A percentile compares a stretch with the other conserved stretches of the same genome.
phyloP scores from a whole-genome alignment of 2,329 filamentous ascomycete species.

The Colletotrichum sp. region DNA sequence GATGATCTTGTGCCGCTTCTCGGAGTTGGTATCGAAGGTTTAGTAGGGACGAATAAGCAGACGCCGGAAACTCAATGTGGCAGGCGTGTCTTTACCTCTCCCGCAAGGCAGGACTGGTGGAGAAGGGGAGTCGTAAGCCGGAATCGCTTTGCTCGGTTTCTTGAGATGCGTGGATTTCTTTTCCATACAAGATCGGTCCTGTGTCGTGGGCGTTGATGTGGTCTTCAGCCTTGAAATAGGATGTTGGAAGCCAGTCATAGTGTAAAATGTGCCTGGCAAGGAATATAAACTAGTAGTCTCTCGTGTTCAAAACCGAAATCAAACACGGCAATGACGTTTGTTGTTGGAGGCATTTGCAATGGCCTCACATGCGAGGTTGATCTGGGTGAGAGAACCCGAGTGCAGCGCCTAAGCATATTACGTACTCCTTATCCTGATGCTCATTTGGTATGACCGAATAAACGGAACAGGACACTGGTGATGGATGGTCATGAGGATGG shows the following conservation, averaged over 20 bases:
- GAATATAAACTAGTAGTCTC: not conserved
- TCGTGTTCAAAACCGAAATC: accelerated
- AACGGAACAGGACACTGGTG: not conserved
- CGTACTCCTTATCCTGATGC: no score
- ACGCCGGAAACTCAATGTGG: not conserved
- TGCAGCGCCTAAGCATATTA: no score
- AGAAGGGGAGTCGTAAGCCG: not conserved
- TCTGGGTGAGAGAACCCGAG: accelerated
- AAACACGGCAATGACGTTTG: not conserved
- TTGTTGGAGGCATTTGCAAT: not conserved
- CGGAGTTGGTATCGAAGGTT: not conserved
- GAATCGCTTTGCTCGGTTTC: not conserved
- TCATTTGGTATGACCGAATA: not conserved
- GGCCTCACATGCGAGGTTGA: not conserved
- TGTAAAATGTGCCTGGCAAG: accelerated
- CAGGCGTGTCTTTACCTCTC: not conserved
- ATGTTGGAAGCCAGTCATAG: no score
- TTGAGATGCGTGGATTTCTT: not conserved
- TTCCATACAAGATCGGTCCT: not conserved
- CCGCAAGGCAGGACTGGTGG: accelerated
- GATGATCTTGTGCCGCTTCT: not conserved
- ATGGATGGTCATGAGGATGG: accelerated
- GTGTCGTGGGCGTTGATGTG: no score
- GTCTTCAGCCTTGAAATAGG: no score
- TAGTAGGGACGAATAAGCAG: not conserved